These are phyloP conservation scores for Huntiella savannae DNA, from an alignment of 2,329 filamentous ascomycete genomes.

Conservation along the genomic window DNA sequence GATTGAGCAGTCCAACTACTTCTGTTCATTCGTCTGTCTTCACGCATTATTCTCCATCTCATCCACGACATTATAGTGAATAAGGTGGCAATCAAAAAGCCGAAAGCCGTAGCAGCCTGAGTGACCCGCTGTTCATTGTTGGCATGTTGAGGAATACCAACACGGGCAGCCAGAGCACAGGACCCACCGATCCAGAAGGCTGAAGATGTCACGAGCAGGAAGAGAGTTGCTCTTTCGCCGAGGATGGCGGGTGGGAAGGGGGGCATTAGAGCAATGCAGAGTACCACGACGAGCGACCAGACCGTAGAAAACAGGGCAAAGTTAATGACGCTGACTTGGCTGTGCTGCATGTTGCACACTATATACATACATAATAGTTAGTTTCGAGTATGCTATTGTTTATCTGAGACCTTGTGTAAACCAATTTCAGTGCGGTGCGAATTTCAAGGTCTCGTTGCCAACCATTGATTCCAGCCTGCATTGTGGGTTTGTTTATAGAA, in stretches of 20 bases:
- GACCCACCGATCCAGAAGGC: slow-evolving; percentile 84
- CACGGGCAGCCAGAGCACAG: slow-evolving; percentile 51
- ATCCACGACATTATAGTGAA: slow-evolving; percentile 6
- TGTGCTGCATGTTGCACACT: slow-evolving; percentile 33
- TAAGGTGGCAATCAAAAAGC: slow-evolving; percentile 38
- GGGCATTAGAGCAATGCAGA: slow-evolving; percentile 51
- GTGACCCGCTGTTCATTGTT: slow-evolving; percentile 29
- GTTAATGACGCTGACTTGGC: slow-evolving; percentile 29
- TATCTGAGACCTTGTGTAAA: not conserved
- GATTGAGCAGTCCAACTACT: too few species aligned
- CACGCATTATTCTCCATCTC: slow-evolving; percentile 6
- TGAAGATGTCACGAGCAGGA: slow-evolving; percentile 51
- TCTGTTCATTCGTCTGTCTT: not conserved
- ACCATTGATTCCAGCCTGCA: too few species aligned
- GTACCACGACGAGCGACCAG: slow-evolving; percentile 50
- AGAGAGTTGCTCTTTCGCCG: slow-evolving; percentile 46
- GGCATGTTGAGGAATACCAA: slow-evolving; percentile 37
- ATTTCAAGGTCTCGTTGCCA: too few species aligned
- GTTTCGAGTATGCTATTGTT: not conserved
- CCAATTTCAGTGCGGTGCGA: too few species aligned
- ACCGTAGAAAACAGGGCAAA: slow-evolving; percentile 66
- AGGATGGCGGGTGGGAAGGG: slow-evolving; percentile 39
- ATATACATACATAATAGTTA: not conserved
- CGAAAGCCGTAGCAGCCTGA: slow-evolving; percentile 47
- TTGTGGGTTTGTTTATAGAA: too few species aligned